Evolutionary conservation across 2,329 filamentous ascomycete genomes (phyloP).

Genomic region (Ophiostoma fasciatum): DNA sequence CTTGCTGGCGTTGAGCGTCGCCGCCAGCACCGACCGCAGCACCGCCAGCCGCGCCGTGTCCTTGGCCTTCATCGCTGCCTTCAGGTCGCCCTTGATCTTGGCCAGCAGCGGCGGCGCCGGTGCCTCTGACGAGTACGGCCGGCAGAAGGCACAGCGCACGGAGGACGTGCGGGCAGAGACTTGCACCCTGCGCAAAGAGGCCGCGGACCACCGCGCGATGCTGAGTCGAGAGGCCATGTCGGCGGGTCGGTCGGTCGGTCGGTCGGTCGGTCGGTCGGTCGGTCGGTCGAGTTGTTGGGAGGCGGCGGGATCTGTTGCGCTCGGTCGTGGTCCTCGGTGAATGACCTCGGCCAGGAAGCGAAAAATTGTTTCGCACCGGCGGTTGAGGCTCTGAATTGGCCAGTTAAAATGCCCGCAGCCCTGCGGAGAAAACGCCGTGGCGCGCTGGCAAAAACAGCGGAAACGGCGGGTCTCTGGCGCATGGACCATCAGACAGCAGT

Average conservation of each 20-base stretch:
- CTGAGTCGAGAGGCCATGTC: constrained; percentile 3
- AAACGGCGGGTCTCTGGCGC: too few species aligned
- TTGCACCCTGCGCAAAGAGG: background rate
- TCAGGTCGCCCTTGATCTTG: constrained; percentile 46
- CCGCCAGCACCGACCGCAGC: constrained; percentile 52
- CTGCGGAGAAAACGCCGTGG: too few species aligned
- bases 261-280: too few species aligned
- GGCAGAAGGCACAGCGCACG: background rate
- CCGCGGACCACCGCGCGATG: background rate
- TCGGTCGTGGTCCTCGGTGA: background rate
- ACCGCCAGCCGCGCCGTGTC: constrained; percentile 51
- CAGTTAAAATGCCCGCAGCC: constrained; percentile 9
- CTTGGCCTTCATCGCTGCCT: constrained; percentile 50
- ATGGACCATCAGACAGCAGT: too few species aligned
- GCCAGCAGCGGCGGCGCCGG: constrained; percentile 31
- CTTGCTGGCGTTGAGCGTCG: constrained; percentile 63
- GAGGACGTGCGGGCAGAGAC: background rate
- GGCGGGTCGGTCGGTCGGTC: background rate
- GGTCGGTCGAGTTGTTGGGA: background rate
- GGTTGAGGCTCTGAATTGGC: constrained; percentile 8
- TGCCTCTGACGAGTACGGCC: constrained; percentile 20
- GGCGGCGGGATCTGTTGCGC: background rate
- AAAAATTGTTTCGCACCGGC: too few species aligned
- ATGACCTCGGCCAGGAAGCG: too few species aligned
- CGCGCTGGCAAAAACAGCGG: too few species aligned